phyloP scores from a whole-genome alignment of 2,329 filamentous ascomycete species.

The Stachybotrys chlorohalonatus region DNA sequence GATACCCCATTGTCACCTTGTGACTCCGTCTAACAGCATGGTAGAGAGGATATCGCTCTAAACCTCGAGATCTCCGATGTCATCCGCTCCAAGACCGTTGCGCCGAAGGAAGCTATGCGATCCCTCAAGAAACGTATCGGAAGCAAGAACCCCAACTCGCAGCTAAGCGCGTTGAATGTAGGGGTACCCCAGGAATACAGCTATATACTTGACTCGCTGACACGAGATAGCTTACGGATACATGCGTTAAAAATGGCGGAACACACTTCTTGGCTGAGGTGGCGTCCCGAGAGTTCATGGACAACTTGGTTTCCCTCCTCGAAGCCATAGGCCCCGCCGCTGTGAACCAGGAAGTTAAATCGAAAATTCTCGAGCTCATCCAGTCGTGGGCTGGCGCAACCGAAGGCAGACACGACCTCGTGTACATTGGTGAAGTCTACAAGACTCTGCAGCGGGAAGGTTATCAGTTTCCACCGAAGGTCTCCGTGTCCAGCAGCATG shows the following conservation, averaged over 20 bases:
- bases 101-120: constrained; percentile 96
- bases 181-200: constrained; percentile 8
- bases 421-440: constrained; percentile 86
- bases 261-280: constrained; percentile 92
- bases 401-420: constrained; percentile 72
- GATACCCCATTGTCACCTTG: constrained; percentile 17
- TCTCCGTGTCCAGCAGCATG: constrained; percentile 90
- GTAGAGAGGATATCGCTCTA: constrained; percentile 87
- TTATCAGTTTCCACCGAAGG: constrained; percentile 79
- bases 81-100: constrained; percentile 94
- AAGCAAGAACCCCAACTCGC: constrained; percentile 95
- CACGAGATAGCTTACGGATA: constrained; percentile 72
- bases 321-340: constrained; percentile 67
- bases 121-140: constrained; percentile 89
- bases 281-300: constrained; percentile 95
- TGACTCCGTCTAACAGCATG: constrained; percentile 1
- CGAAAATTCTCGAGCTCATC: constrained; percentile 86
- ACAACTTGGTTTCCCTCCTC: constrained; percentile 85
- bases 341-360: constrained; percentile 76
- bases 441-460: constrained; percentile 73
- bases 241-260: constrained; percentile 97
- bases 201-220: constrained; percentile 7
- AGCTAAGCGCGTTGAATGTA: constrained; percentile 90
- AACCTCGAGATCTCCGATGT: constrained; percentile 98
- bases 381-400: constrained; percentile 90